Conservation (phyloP, 2,329 filamentous ascomycete genomes). For the Colletotrichum sp. region DNA sequence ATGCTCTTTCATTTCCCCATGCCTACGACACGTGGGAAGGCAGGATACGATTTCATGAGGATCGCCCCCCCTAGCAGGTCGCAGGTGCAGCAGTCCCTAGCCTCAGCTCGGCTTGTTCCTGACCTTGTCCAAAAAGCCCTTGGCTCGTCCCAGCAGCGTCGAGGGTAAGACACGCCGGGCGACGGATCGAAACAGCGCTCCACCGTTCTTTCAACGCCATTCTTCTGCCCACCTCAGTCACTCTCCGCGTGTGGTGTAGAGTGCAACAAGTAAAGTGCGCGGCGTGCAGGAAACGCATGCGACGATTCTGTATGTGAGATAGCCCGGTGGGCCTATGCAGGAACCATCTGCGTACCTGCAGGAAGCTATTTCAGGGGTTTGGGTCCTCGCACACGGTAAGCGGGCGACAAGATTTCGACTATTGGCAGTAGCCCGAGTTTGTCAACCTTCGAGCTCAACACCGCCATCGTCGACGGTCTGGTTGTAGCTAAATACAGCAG, state of each 20-base stretch:
- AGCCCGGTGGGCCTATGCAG: background rate
- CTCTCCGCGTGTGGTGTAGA: background rate
- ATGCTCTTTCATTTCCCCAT: slow-evolving; percentile 20
- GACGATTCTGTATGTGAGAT: background rate
- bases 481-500: background rate
- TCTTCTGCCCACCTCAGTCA: background rate
- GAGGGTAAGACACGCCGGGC: background rate
- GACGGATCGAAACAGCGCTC: background rate
- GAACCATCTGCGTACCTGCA: slow-evolving; percentile 7
- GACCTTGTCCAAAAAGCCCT: slow-evolving; percentile 12
- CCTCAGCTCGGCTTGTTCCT: slow-evolving; percentile 11
- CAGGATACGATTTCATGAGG: slow-evolving; percentile 17
- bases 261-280: background rate
- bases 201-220: background rate
- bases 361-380: background rate
- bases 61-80: slow-evolving; percentile 8
- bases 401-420: background rate
- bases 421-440: background rate
- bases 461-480: background rate
- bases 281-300: background rate
- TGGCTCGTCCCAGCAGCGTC: background rate
- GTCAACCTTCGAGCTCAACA: background rate
- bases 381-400: background rate
- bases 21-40: slow-evolving; percentile 14
- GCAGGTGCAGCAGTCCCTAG: slow-evolving; percentile 5